These are phyloP conservation scores for Claviceps purpurea DNA, from an alignment of 2,329 filamentous ascomycete species.

Conservation along the genomic window DNA sequence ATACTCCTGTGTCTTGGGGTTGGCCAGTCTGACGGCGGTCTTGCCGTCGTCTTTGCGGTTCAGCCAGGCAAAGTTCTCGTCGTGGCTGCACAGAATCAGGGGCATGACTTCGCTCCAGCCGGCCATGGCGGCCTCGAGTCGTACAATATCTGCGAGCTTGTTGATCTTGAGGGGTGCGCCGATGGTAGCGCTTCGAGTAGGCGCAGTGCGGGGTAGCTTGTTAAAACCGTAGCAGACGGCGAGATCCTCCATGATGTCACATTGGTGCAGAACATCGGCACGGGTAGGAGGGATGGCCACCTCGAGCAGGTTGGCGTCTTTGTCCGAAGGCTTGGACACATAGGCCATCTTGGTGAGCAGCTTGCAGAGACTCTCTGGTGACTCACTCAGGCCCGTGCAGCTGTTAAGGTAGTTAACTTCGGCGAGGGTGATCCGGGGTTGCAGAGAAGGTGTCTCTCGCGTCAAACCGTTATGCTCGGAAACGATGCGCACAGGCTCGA, in stretches of 20 bases:
- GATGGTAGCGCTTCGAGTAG: slow-evolving; percentile 73
- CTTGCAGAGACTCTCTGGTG: slow-evolving; percentile 61
- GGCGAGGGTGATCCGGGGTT: slow-evolving; percentile 63
- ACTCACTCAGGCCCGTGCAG: slow-evolving; percentile 71
- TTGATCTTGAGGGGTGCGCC: slow-evolving; percentile 83
- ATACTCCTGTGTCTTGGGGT: slow-evolving; percentile 88
- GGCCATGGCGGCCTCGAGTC: slow-evolving; percentile 78
- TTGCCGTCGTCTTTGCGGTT: slow-evolving; percentile 80
- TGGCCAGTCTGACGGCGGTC: slow-evolving; percentile 72
- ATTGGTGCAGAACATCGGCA: slow-evolving; percentile 90
- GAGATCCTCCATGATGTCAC: slow-evolving; percentile 97
- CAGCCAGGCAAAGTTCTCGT: slow-evolving; percentile 94
- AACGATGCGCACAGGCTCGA: slow-evolving; percentile 85
- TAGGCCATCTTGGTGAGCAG: slow-evolving; percentile 84
- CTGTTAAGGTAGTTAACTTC: slow-evolving; percentile 90
- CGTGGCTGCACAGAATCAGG: slow-evolving; percentile 89
- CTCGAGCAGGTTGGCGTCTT: slow-evolving; percentile 58
- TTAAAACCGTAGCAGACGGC: slow-evolving; percentile 98
- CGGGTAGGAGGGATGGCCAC: slow-evolving; percentile 78
- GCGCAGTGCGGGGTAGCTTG: slow-evolving; percentile 75
- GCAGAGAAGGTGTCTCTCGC: slow-evolving; percentile 67
- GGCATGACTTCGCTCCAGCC: slow-evolving; percentile 96
- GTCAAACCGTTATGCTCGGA: slow-evolving; percentile 83
- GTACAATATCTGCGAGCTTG: slow-evolving; percentile 86
- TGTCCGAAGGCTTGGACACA: slow-evolving; percentile 59